Percentiles rank a stretch among this genome's conserved stretches.
These are phyloP conservation scores for Solanum virginianum DNA, from an alignment of 257 asterid genomes.

Conservation along the genomic window DNA sequence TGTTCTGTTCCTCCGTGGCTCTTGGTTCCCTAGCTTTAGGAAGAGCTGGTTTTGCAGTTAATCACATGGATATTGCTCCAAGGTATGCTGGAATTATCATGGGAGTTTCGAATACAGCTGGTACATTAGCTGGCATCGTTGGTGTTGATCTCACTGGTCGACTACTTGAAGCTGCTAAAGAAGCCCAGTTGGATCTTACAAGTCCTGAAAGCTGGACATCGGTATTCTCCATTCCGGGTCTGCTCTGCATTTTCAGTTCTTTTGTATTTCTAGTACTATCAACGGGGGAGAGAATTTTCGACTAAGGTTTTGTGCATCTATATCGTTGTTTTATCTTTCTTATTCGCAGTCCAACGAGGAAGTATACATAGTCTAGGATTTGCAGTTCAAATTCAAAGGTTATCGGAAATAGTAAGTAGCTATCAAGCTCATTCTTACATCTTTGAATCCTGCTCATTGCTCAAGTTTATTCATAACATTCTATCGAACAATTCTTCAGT, in stretches of 20 bases:
- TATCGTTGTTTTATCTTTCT: background rate
- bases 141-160: slow-evolving; percentile 91
- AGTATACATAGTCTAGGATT: background rate
- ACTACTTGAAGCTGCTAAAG: slow-evolving; percentile 76
- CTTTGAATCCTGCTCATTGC: background rate
- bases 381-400: background rate
- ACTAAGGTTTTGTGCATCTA: slow-evolving; percentile 23
- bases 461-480: background rate
- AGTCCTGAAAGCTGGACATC: slow-evolving; percentile 79
- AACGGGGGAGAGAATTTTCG: slow-evolving; percentile 90
- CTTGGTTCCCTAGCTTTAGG: slow-evolving; percentile 90
- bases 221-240: slow-evolving; percentile 69
- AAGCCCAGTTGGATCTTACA: slow-evolving; percentile 52
- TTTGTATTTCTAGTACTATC: slow-evolving; percentile 54
- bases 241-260: slow-evolving; percentile 69
- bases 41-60: slow-evolving; percentile 94
- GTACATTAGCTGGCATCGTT: slow-evolving; percentile 81
- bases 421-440: background rate
- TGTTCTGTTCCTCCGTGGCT: slow-evolving; percentile 72
- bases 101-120: slow-evolving; percentile 97
- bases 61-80: slow-evolving; percentile 95
- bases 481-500: background rate
- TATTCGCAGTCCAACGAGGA: background rate
- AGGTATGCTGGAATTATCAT: slow-evolving; percentile 88
- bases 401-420: background rate